These are phyloP conservation scores for Herpotrichia juniperi DNA, from an alignment of 2,329 filamentous ascomycete genomes.

Conservation along the genomic window DNA sequence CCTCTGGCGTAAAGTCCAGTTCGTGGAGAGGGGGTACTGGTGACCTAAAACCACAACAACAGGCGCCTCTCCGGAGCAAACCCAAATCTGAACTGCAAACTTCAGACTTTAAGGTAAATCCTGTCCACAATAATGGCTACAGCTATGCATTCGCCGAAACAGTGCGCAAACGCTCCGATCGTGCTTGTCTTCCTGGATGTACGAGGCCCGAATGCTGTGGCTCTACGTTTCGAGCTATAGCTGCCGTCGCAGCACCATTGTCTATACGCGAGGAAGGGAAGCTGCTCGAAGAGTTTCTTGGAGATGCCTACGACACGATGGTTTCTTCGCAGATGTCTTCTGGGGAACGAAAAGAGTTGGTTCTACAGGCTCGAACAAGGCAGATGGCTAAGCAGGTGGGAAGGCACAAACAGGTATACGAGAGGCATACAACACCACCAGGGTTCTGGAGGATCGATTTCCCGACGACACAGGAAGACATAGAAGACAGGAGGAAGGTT, in stretches of 20 bases:
- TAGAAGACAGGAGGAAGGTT: conserved; percentile 69
- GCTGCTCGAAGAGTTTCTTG: conserved; percentile 62
- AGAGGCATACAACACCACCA: conserved; percentile 74
- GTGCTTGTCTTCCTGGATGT: conserved; percentile 75
- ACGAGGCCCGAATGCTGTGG: conserved; percentile 79
- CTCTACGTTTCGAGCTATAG: conserved; percentile 71
- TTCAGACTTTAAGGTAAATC: conserved; percentile 84
- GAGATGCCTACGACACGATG: conserved; percentile 46
- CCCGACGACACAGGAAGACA: conserved; percentile 81
- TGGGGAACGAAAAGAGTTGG: conserved; percentile 67
- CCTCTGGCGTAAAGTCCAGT: background rate
- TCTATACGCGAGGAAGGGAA: conserved; percentile 43
- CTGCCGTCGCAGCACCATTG: conserved; percentile 46
- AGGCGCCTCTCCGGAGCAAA: conserved; percentile 55
- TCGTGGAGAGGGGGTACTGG: background rate
- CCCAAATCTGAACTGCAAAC: conserved; percentile 64
- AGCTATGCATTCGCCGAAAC: conserved; percentile 77
- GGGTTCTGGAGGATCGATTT: conserved; percentile 94
- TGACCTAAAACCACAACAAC: conserved; percentile 7
- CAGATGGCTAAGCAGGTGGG: conserved; percentile 77
- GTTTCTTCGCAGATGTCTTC: conserved; percentile 56
- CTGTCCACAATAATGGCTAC: conserved; percentile 70
- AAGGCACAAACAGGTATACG: conserved; percentile 76
- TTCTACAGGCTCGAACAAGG: conserved; percentile 77
- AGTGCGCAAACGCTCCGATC: conserved; percentile 71